Conservation (phyloP, 495 filamentous ascomycete species). For the Trichoderma erinaceum region DNA sequence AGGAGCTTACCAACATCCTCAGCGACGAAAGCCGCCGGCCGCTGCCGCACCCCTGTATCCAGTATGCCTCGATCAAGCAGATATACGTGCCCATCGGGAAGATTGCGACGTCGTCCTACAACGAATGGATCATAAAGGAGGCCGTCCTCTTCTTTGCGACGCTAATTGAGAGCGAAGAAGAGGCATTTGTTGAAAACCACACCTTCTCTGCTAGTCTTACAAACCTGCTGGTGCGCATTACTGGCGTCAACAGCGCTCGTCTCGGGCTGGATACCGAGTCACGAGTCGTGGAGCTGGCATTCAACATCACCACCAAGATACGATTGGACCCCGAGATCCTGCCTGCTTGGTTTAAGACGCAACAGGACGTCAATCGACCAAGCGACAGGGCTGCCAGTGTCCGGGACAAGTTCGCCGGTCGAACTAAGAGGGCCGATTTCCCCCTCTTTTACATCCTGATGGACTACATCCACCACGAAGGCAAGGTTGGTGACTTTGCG, state of each 20-base stretch:
- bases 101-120: conserved; percentile 70
- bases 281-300: conserved; percentile 82
- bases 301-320: conserved; percentile 92
- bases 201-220: conserved; percentile 80
- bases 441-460: conserved; percentile 92
- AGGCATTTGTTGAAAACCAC: conserved; percentile 80
- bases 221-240: conserved; percentile 65
- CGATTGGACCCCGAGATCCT: conserved; percentile 78
- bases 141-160: conserved; percentile 81
- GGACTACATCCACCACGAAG: conserved; percentile 92
- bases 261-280: conserved; percentile 67
- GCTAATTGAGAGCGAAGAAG: conserved; percentile 92
- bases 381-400: conserved; percentile 22
- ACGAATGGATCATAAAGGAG: conserved; percentile 72
- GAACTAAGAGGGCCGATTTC: conserved; percentile 87
- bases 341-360: conserved; percentile 75
- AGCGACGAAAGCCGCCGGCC: conserved; percentile 84
- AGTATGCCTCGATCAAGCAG: conserved; percentile 74
- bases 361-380: conserved; percentile 30
- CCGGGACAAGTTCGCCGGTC: conserved; percentile 69
- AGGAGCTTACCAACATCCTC: conserved; percentile 69
- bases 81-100: conserved; percentile 82
- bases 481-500: conserved; percentile 92
- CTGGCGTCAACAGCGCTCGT: conserved; percentile 54
- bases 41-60: conserved; percentile 80